Evolutionary conservation across 768 basidiomycete genomes (phyloP).

Genomic region (Trametes meyenii): DNA sequence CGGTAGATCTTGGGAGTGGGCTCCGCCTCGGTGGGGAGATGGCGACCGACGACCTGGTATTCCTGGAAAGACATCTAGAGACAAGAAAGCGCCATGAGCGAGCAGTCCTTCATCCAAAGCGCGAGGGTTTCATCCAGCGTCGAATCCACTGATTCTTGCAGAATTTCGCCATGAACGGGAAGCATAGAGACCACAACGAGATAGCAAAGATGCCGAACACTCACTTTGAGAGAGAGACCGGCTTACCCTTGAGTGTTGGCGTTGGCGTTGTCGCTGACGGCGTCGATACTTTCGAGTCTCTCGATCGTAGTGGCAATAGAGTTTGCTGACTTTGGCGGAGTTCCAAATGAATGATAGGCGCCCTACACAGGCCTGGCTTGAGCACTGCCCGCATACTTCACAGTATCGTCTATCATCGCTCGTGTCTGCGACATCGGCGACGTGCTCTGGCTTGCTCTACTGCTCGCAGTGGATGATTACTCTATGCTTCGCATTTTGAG

Average conservation of each 20-base stretch:
- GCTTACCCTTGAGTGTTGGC: constrained; percentile 28
- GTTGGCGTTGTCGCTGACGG: constrained; percentile 26
- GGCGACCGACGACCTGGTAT: constrained; percentile 97
- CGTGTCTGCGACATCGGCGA: too few species aligned
- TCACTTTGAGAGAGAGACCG: constrained; percentile 25
- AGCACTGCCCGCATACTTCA: too few species aligned
- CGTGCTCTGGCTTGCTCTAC: too few species aligned
- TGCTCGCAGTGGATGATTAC: too few species aligned
- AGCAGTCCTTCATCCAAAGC: constrained; percentile 29
- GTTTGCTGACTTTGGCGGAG: constrained; percentile 24
- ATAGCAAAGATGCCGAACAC: constrained; percentile 1
- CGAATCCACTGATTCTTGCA: constrained; percentile 11
- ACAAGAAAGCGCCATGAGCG: constrained; percentile 16
- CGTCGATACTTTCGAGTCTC: constrained; percentile 15
- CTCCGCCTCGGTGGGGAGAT: constrained; percentile 91
- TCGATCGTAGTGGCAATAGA: constrained; percentile 22
- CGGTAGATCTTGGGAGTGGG: constrained; percentile 98
- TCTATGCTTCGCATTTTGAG: too few species aligned
- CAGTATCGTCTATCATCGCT: neutral
- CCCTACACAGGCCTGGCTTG: neutral
- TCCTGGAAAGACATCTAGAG: constrained; percentile 78
- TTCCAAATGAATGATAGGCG: neutral
- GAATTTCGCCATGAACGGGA: constrained; percentile 8
- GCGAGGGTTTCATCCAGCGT: constrained; percentile 37
- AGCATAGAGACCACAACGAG: neutral